Base-by-base conservation (phyloP, 2,329 filamentous ascomycete genomes). In the Aureobasidium melanogenum region DNA sequence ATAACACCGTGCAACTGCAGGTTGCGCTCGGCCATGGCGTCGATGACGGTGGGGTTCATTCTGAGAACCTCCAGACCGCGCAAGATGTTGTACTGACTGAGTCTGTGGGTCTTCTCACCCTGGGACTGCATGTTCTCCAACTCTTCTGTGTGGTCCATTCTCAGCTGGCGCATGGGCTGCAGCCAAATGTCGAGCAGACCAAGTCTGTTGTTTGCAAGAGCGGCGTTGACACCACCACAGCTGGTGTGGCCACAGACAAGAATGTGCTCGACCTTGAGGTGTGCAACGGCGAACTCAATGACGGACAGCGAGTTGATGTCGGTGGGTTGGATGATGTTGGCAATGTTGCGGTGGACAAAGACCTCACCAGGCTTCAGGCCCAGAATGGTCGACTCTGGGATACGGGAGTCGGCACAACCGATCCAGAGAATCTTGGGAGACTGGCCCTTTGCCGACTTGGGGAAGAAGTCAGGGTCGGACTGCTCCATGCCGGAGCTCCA, bases 301-400 rank as follows among this genome's bases (percentile, higher is more conserved):
- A 93, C 89, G 60, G 85, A 83, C 12, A 84, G 81, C 36, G 86
- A 85, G 76, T 84, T 89, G 72, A 93, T 82, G 72, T 96, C 91
- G 68, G 84, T 85, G 22, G 85, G 78, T 62, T 85, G 84, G 65
- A 95, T 77, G 69, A 93, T 84, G 77, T 95, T 95, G 74, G 89
- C 90, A 72, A 96, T 92, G 79, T 95, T 95, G 72, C 91, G 88
- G 79, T 95, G 90, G 57, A 91, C 88, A 73, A 95, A 95, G 67
- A 95, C 86, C 68, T 95, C 89, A 63, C 91, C 90, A 3, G 90
- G 89, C 69, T 89, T 82, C 62, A 91, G 81, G 69, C 88, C 86
- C 30, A 92, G 82, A 69, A 96, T 82, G 52, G 86, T 91, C 5
- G 89, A 93, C 75, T 94, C 91, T 1, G 91, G 90, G 67, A 89